phyloP scores from a whole-genome alignment of 140 eudicot genomes.

The Erigeron philadelphicus region DNA sequence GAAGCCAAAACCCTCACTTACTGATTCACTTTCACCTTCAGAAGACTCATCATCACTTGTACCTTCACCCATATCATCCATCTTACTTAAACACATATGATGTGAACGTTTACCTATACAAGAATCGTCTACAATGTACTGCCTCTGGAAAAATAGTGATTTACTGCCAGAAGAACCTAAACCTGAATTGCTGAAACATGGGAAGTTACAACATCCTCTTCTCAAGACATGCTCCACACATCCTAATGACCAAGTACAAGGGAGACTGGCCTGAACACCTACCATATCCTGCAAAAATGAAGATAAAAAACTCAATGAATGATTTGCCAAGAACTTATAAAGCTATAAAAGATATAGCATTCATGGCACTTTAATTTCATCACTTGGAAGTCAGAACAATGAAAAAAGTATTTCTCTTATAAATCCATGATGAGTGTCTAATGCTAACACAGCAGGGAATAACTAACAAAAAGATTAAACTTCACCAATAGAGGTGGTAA shows the following conservation, averaged over 20 bases:
- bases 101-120: slow-evolving; percentile 35
- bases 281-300: slow-evolving; percentile 42
- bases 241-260: slow-evolving; percentile 51
- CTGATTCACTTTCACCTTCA: slow-evolving; percentile 39
- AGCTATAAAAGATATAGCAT: slow-evolving; percentile 9
- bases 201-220: slow-evolving; percentile 33
- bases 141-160: slow-evolving; percentile 33
- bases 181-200: slow-evolving; percentile 37
- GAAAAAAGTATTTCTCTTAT: background rate
- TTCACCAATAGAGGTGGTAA: no score
- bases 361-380: background rate
- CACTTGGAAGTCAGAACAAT: background rate
- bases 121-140: slow-evolving; percentile 30
- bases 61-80: slow-evolving; percentile 33
- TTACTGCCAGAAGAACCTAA: slow-evolving; percentile 39
- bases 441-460: no score
- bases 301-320: background rate
- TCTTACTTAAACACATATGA: slow-evolving; percentile 47
- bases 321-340: slow-evolving; percentile 6
- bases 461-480: no score
- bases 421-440: no score
- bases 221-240: slow-evolving; percentile 36
- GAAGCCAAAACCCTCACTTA: slow-evolving; percentile 31
- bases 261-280: slow-evolving; percentile 54
- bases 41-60: slow-evolving; percentile 35